Evolutionary conservation across 1,284 basidiomycete genomes (phyloP).

Genomic region (Cutaneotrichosporon sp.): DNA sequence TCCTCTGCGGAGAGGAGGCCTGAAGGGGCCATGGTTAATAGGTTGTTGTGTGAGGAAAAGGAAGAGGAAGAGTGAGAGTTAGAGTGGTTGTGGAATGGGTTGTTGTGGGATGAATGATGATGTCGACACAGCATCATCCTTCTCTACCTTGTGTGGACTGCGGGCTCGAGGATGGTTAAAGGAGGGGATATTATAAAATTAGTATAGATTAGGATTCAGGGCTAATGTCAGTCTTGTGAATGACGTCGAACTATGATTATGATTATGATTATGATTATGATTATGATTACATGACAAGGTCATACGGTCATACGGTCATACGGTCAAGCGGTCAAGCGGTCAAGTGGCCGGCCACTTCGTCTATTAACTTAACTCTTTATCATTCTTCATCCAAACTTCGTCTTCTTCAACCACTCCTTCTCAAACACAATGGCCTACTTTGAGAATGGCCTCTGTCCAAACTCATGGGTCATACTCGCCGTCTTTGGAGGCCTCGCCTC

Average conservation of each 20-base stretch:
- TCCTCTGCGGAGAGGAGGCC: constrained; percentile 65
- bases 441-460: constrained; percentile 10
- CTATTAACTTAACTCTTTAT: background rate
- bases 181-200: background rate
- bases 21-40: constrained; percentile 26
- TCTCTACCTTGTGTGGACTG: background rate
- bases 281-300: too few relatives aligned
- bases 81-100: constrained; percentile 3
- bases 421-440: constrained; percentile 9
- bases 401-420: background rate
- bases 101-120: background rate
- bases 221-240: background rate
- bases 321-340: too few relatives aligned
- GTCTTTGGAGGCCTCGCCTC: constrained; percentile 16
- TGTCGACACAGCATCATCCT: background rate
- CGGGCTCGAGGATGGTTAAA: background rate
- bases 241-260: too few relatives aligned
- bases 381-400: background rate
- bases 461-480: constrained; percentile 15
- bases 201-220: background rate
- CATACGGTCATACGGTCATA: too few relatives aligned
- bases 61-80: background rate
- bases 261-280: background rate
- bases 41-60: background rate
- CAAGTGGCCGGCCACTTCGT: background rate